Percentiles rank a stretch among this genome's conserved stretches.
Conservation (phyloP, 352 stramenopile genomes). For the Globisporangium perplexum region DNA sequence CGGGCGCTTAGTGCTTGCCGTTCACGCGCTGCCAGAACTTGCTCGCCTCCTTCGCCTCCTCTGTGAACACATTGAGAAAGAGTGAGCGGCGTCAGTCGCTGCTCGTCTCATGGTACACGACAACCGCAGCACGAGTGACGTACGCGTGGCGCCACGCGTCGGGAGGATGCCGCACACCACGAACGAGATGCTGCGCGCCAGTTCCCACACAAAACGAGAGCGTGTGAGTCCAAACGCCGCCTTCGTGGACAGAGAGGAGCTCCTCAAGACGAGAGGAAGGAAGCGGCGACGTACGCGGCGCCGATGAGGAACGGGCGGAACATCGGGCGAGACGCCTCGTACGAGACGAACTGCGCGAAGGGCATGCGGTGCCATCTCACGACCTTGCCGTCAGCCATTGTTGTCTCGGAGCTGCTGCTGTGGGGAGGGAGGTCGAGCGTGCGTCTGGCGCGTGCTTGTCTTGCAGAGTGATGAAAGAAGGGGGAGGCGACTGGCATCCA, state of each 20-base stretch:
- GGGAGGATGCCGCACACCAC: conserved; percentile 81
- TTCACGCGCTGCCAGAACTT: conserved; percentile 86
- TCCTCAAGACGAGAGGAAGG: too few relatives aligned
- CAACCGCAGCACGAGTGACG: conserved; percentile 7
- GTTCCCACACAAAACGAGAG: neutral
- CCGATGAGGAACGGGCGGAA: conserved; percentile 84
- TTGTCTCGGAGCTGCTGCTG: neutral
- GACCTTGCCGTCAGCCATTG: conserved; percentile 57
- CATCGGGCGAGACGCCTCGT: conserved; percentile 72
- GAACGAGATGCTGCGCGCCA: conserved; percentile 53
- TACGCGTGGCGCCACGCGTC: conserved; percentile 62
- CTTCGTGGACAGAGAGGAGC: too few relatives aligned
- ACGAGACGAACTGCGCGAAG: conserved; percentile 67
- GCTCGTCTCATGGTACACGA: too few relatives aligned
- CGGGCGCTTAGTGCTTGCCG: conserved; percentile 73
- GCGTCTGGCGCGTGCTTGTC: neutral
- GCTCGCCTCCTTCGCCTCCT: conserved; percentile 80
- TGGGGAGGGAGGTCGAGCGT: conserved; percentile 1
- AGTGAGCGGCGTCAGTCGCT: neutral
- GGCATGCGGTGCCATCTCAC: conserved; percentile 82
- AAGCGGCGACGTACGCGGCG: conserved; percentile 41
- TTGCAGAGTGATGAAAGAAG: neutral
- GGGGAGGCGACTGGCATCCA: neutral
- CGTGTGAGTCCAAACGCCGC: neutral
- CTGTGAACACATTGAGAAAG: conserved; percentile 17